These are phyloP conservation scores for Zygosaccharomyces bailii DNA, from an alignment of 805 yeast species.

Conservation along the genomic window DNA sequence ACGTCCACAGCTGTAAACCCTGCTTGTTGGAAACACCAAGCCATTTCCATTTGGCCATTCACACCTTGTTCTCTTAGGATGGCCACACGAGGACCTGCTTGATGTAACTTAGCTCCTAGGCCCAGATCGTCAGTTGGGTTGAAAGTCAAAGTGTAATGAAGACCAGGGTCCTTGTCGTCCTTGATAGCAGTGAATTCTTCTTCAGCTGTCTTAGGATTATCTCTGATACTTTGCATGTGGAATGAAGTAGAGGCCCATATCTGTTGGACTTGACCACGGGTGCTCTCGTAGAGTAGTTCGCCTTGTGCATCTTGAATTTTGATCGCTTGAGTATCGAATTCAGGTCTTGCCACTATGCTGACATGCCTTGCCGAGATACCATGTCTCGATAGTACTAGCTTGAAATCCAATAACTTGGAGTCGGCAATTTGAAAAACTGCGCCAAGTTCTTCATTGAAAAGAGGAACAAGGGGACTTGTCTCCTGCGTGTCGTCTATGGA, in stretches of 20 bases:
- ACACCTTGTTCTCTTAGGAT: conserved; percentile 98
- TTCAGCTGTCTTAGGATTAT: conserved; percentile 85
- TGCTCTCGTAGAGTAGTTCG: conserved; percentile 42
- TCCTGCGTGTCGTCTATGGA: conserved; percentile 37
- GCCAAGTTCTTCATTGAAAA: conserved; percentile 93
- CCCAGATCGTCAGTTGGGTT: conserved; percentile 51
- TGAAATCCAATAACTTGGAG: conserved; percentile 53
- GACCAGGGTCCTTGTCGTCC: conserved; percentile 89
- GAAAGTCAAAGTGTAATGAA: conserved; percentile 74
- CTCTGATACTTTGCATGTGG: conserved; percentile 86
- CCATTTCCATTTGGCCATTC: conserved; percentile 97
- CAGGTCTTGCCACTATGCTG: conserved; percentile 66
- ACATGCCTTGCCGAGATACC: conserved; percentile 57
- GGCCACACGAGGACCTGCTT: conserved; percentile 77
- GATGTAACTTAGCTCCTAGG: conserved; percentile 28
- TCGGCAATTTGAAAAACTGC: conserved; percentile 84
- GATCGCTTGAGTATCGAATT: conserved; percentile 48
- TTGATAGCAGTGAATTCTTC: conserved; percentile 73
- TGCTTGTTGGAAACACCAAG: conserved; percentile 91
- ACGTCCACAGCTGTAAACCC: conserved; percentile 94
- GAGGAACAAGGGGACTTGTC: conserved; percentile 47
- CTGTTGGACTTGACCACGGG: conserved; percentile 73
- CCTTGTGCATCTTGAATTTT: conserved; percentile 46
- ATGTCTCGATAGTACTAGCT: conserved; percentile 48
- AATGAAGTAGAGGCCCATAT: conserved; percentile 86